phyloP scores from a whole-genome alignment of 164 flowering plant genomes.

The Chimonanthus salicifolius region DNA sequence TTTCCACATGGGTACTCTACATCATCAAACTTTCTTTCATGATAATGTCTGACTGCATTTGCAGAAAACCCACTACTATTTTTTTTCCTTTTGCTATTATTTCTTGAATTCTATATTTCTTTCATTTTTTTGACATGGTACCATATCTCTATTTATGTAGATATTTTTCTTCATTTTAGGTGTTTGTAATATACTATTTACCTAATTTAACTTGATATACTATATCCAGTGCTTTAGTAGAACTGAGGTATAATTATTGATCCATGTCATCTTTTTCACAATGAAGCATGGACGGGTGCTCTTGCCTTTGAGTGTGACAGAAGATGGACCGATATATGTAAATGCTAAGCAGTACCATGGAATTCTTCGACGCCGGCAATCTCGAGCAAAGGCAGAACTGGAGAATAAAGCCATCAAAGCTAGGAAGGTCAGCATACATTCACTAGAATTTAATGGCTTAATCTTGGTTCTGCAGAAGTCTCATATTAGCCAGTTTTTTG shows the following conservation, averaged over 20 bases:
- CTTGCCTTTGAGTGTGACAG: slow-evolving; percentile 59
- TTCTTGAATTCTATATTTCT: no score
- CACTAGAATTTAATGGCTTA: slow-evolving; percentile 1
- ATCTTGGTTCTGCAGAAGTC: background rate
- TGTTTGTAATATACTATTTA: background rate
- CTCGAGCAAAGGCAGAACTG: slow-evolving; percentile 71
- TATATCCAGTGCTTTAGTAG: background rate
- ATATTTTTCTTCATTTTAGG: background rate
- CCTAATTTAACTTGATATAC: background rate
- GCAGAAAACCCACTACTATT: no score
- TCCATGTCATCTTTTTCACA: background rate
- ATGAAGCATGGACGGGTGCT: slow-evolving; percentile 53
- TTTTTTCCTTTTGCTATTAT: no score
- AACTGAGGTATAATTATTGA: slow-evolving; percentile 3
- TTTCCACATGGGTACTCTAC: no score
- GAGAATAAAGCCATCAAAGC: slow-evolving; percentile 38
- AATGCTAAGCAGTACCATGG: slow-evolving; percentile 91
- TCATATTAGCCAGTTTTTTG: background rate
- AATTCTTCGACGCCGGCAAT: slow-evolving; percentile 70
- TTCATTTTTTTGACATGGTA: no score
- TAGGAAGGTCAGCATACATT: slow-evolving; percentile 56
- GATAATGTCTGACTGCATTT: no score
- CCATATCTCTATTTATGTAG: no score
- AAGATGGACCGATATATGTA: slow-evolving; percentile 72
- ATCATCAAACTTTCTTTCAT: no score